Conservation (phyloP, 2,329 filamentous ascomycete species). For the Coleophoma crateriformis region DNA sequence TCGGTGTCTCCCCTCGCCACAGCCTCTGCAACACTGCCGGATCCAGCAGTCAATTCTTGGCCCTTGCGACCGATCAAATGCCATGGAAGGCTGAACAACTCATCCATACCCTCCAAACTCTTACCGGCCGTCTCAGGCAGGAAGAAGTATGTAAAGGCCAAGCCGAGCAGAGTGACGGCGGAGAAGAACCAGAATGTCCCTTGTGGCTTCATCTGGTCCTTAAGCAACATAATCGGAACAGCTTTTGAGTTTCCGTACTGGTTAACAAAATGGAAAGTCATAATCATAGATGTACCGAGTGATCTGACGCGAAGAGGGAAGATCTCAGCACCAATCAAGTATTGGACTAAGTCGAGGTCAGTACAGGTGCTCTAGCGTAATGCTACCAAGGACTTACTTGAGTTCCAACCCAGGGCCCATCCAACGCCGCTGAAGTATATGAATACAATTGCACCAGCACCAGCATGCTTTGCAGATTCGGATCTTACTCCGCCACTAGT, state of each 20-base stretch:
- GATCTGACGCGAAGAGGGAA: constrained; percentile 25
- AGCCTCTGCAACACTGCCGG: constrained; percentile 7
- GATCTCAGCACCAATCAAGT: constrained; percentile 35
- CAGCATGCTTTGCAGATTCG: constrained; percentile 4
- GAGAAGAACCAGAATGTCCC: constrained; percentile 39
- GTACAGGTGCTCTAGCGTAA: no score
- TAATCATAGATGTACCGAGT: constrained; percentile 18
- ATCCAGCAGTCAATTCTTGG: constrained; percentile 3
- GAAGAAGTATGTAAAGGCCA: constrained; percentile 36
- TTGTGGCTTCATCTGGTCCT: constrained; percentile 26
- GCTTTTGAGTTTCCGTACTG: constrained; percentile 17
- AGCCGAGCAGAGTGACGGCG: constrained; percentile 28
- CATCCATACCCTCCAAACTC: constrained; percentile 14
- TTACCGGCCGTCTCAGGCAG: constrained; percentile 40
- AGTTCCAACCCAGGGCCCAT: constrained; percentile 23
- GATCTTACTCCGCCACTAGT: constrained; percentile 1
- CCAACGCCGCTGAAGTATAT: constrained; percentile 11
- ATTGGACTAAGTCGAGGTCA: constrained; percentile 21
- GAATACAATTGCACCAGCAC: constrained; percentile 8
- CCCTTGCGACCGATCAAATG: constrained; percentile 8
- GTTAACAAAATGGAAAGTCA: constrained; percentile 19
- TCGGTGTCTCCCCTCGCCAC: constrained; percentile 1
- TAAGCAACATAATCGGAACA: constrained; percentile 29
- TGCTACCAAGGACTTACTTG: no score
- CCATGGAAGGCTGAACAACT: constrained; percentile 8